Base-by-base conservation (phyloP, 2,329 filamentous ascomycete species). In the Nemania sp. region DNA sequence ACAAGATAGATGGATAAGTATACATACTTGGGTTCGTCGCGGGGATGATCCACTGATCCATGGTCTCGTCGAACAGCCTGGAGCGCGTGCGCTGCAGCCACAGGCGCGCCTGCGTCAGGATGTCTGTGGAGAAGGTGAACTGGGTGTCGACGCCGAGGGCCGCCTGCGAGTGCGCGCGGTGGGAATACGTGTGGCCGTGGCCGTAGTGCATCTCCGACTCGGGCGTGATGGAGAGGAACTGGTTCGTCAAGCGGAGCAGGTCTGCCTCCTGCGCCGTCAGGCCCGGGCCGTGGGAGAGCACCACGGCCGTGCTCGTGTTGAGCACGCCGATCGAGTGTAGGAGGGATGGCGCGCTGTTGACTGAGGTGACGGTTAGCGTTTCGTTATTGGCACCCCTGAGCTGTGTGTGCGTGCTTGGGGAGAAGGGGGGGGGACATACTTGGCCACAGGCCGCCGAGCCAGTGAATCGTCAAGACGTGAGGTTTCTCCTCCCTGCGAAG, bases 191-290 rank as follows among this genome's bases (percentile, higher is more conserved):
- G 59, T 86, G 81, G 0, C 72, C 75, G 65, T 84, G 81, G n/a
- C 84, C 83, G 69, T 80, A 86, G 68, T 85, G 82, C 76, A 84
- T 80, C 66, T 87, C 84, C 0, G 81, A 83, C 66, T 87, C 85
- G 1, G 83, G 82, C 0, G 84, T 86, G 59, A 83, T 83, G 53
- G 82, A 83, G 43, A 87, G 71, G 71, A 81, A 81, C 52, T 85
- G 79, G 70, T 86, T 81, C 2, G 77, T 77, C 0, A 71, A 60
- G 11, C 81, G 80, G 0, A 86, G 76, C 0, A 83, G 73, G 1
- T 70, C 54, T 0, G 74, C 73, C 13, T 80, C 78, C 0, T 63
- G 58, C 0, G 74, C 68, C 0, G 78, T 78, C 17, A 84, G 68
- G 69, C 76, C 81, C 13, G 73, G 75, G 0, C 75, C 81, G 65